Evolutionary conservation across 1,139 yeast species (phyloP), one percentile per base, ranked within the genome.

Genomic region (Sugiyamaella japonica): DNA sequence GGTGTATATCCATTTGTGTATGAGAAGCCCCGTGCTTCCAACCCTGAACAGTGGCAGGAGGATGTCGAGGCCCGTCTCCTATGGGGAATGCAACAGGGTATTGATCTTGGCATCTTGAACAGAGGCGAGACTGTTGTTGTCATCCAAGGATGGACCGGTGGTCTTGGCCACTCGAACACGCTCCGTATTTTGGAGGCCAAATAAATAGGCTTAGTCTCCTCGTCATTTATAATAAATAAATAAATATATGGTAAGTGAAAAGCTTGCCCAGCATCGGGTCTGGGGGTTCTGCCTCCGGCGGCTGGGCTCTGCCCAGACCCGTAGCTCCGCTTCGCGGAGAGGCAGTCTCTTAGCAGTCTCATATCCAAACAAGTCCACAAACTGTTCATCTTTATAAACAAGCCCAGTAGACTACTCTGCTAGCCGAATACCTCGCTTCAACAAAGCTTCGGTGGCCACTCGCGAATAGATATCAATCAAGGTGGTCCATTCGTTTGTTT

Each of bases 71-170:
- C 80, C 74, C 89, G 99, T 81, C 85, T 93, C 75, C 82, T 88
- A 77, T 87, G 89, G 86, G 98, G 97, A 73, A 87, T 93, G 74
- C 80, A 85, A 65, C 91, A 87, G 79, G 97, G 97, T 66, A 81
- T 86, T 70, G 86, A 83, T 63, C 82, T 91, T 69, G 96, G 96
- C 65, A 84, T 93, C 75, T 79, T 93, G 73, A 76, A 78, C 69
- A 83, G 84, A 76, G 97, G 97, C 75, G 97, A 90, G 74, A 80
- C 88, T 59, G 87, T 90, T 69, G 90, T 93, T 66, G 89, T 96
- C 71, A 87, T 93, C 73, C 99, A 93, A 82, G 99, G 99, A 74
- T 93, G 97, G 95, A 89, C 96, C 71, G 88, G 95, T 75, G 99
- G 99, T 78, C 82, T 91, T 63, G 99, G 99, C 73, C 97, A 93